Evolutionary conservation across 495 filamentous ascomycete species (phyloP).

Genomic region (Aspergillus sclerotioniger): DNA sequence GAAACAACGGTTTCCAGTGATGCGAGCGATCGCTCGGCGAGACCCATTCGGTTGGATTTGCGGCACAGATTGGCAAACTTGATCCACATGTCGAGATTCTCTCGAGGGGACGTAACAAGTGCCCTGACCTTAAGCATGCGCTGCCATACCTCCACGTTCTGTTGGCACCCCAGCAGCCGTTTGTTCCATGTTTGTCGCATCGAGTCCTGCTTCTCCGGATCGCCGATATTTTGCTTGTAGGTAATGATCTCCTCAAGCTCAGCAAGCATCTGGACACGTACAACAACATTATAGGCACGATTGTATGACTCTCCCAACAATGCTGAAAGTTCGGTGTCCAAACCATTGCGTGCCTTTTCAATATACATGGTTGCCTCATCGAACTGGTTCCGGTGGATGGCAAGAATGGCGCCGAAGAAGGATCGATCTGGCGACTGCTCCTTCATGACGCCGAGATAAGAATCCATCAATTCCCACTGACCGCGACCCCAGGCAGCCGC

Average conservation of each 20-base stretch:
- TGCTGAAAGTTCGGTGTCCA: conserved; percentile 93
- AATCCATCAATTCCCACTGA: conserved; percentile 97
- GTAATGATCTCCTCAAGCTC: conserved; percentile 97
- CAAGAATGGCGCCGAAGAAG: conserved; percentile 94
- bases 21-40: conserved; percentile 95
- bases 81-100: conserved; percentile 98
- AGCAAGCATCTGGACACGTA: conserved; percentile 96
- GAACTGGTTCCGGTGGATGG: conserved; percentile 93
- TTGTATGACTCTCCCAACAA: conserved; percentile 96
- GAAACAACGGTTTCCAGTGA: conserved; percentile 63
- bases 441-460: conserved; percentile 93
- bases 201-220: conserved; percentile 78
- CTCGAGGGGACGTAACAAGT: conserved; percentile 81
- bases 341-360: conserved; percentile 83
- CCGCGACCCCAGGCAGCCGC: conserved; percentile 97
- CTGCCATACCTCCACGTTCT: conserved; percentile 98
- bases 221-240: conserved; percentile 84
- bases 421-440: conserved; percentile 86
- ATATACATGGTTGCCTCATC: conserved; percentile 81
- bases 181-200: conserved; percentile 95
- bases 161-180: conserved; percentile 88
- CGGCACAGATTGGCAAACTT: conserved; percentile 98
- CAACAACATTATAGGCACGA: conserved; percentile 90
- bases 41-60: conserved; percentile 88
- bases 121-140: conserved; percentile 93